Evolutionary conservation across 192 early-diverging fungal genomes (phyloP).

Genomic region (Linnemannia schmuckeri): DNA sequence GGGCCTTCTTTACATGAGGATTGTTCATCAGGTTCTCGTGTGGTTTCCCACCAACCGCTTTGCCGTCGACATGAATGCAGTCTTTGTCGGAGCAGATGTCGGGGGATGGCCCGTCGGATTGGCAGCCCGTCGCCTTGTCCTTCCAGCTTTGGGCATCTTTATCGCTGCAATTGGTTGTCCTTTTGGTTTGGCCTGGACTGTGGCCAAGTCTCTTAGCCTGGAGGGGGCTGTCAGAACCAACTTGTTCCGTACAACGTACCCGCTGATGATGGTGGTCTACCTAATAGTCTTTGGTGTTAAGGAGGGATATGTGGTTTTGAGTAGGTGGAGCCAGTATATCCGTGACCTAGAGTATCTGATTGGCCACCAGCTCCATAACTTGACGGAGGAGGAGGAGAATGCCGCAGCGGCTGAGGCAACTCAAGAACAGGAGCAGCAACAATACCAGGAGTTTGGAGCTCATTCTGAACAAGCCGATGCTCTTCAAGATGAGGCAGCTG

Average conservation of each 20-base stretch:
- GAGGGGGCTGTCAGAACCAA: conserved; percentile 17
- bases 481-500: background rate
- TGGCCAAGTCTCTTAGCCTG: conserved; percentile 3
- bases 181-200: conserved; percentile 50
- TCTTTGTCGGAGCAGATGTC: conserved; percentile 39
- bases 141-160: conserved; percentile 43
- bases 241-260: conserved; percentile 57
- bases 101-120: conserved; percentile 32
- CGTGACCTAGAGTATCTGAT: conserved; percentile 90
- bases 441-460: background rate
- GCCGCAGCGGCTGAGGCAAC: background rate
- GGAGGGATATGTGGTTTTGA: conserved; percentile 55
- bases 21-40: conserved; percentile 63
- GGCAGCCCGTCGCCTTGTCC: conserved; percentile 53
- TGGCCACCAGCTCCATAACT: conserved; percentile 88
- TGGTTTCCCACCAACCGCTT: conserved; percentile 63
- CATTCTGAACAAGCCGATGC: background rate
- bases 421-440: background rate
- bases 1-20: conserved; percentile 79
- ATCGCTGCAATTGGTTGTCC: conserved; percentile 54
- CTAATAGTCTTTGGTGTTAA: conserved; percentile 31
- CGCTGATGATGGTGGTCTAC: conserved; percentile 53
- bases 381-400: conserved; percentile 55
- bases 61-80: conserved; percentile 27
- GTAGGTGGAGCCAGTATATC: conserved; percentile 81